Conservation (phyloP, 176 grass and related monocot species). For the Paspalum notatum region DNA sequence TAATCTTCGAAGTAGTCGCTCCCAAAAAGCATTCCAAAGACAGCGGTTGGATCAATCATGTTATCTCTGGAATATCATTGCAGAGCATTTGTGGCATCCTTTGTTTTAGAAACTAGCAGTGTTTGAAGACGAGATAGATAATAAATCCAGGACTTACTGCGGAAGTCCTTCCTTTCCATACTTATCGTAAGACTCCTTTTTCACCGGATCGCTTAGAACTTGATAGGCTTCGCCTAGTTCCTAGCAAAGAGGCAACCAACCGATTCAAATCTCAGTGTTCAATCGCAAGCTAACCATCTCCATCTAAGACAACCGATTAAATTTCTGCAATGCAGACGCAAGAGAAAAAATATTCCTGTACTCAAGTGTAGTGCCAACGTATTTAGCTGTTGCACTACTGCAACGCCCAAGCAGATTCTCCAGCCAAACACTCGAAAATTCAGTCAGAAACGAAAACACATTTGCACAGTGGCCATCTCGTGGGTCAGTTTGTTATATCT, state of each 20-base stretch:
- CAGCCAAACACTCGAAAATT: neutral
- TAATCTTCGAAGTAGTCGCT: conserved; percentile 82
- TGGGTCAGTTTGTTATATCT: neutral
- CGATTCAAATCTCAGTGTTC: neutral
- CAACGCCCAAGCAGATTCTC: neutral
- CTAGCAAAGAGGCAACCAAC: conserved; percentile 52
- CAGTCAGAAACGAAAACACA: neutral
- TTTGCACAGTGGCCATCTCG: neutral
- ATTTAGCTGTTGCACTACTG: neutral
- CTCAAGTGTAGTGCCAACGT: neutral
- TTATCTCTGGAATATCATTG: conserved; percentile 46
- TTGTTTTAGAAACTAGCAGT: neutral
- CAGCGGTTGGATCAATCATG: conserved; percentile 72
- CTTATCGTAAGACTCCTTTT: conserved; percentile 81
- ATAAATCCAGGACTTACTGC: conserved; percentile 59
- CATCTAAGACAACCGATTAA: neutral
- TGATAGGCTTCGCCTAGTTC: conserved; percentile 96
- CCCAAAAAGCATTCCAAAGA: conserved; percentile 86
- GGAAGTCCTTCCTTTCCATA: conserved; percentile 82
- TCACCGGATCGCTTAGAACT: conserved; percentile 79
- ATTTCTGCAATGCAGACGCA: neutral
- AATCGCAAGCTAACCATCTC: neutral
- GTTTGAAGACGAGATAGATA: neutral
- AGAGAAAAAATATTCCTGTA: neutral
- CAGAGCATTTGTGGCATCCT: neutral